Base-by-base conservation (phyloP, 441 rosid genomes). In the Pelargonium australe region DNA sequence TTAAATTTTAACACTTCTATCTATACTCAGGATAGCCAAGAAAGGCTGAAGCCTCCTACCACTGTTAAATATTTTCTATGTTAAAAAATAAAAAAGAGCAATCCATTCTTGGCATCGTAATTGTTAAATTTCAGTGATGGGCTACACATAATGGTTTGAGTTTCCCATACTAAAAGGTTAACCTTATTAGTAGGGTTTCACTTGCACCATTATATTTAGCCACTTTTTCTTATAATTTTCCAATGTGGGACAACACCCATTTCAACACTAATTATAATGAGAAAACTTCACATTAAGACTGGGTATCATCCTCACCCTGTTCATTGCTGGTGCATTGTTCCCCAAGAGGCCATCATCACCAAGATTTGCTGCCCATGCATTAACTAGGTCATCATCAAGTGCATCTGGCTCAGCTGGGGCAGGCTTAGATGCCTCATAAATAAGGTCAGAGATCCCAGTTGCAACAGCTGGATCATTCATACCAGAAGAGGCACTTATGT, bases 291-390 rank as follows among this genome's bases (percentile, higher is more conserved):
- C 34, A 60, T 20, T 20, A 60, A 60, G n/a, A 44, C 9, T 37
- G 17, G 28, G 17, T 49, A 53, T 34, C 55, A 55, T 43, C 51
- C 89, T 78, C 75, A 95, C 99, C 96, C 99, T 84, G 78, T 78
- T 85, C 96, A 95, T 84, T 80, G 99, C 99, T 43, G 99, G 97
- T 45, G 93, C 97, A 76, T 85, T 92, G 73, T 80, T 92, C 51
- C 86, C 95, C 81, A 86, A 77, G 78, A 92, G 85, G 77, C 88
- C 97, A 72, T 92, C 97, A 80, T 95, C 98, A 64, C 95, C 99
- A 70, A 95, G 98, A 79, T 87, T 95, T 76, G 96, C 91, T 62
- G 98, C 99, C 99, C 98, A 95, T 63, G 97, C 99, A 79, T 95
- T 92, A 66, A 95, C 99, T 51, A 95, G 86, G 82, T 95, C 99